Base-by-base conservation (phyloP, 768 basidiomycete species). In the Phanerodontia chrysosporium region DNA sequence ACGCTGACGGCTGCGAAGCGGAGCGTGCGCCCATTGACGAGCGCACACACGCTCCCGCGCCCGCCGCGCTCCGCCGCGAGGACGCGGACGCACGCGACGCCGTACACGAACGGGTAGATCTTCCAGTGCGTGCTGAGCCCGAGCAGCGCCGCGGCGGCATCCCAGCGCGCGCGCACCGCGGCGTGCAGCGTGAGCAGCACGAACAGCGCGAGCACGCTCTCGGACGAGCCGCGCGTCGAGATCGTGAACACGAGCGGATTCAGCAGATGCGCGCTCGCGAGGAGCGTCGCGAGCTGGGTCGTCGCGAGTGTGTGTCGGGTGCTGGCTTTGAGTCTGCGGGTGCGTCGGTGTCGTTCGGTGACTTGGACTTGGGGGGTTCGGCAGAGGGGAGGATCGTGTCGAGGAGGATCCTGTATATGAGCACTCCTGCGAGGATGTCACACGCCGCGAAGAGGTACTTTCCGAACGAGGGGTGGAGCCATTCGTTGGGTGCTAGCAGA, bases 231-330 rank as follows among this genome's bases (percentile, higher is more conserved):
- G 18, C 97, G 87, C 0, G 97, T 98, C 7, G 95, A 97, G 66
- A 99, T 98, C 62, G 94, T 89, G 72, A 97, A 90, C 1, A 96
- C 89, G 65, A 99, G 82, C 0, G 97, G 97, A 73, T 95, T 98
- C 59, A 98, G 80, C 2, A 98, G 85, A 76, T 98, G 92, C 2
- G 89, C 66, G 0, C 83, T 75, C 35, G 83, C 82, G 64, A 84
- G 84, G n/a, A 85, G 64, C 1, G 81, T 79, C 5, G 89, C 86
- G 60, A 53, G 53, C 14, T 32, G 29, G n/a, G n/a, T n/a, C n/a
- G n/a, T 39, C 51, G 9, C 49, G 49, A n/a, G n/a, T 21, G 32
- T 16, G 51, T 44, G 1, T 4, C 4, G 8, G 51, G 18, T 13
- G 24, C 49, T 30, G 3, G 7, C 6, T 18, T n/a, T 16, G 51